These are phyloP conservation scores for Oryza australiensis DNA, from an alignment of 176 grass and related monocot species.

Conservation along the genomic window DNA sequence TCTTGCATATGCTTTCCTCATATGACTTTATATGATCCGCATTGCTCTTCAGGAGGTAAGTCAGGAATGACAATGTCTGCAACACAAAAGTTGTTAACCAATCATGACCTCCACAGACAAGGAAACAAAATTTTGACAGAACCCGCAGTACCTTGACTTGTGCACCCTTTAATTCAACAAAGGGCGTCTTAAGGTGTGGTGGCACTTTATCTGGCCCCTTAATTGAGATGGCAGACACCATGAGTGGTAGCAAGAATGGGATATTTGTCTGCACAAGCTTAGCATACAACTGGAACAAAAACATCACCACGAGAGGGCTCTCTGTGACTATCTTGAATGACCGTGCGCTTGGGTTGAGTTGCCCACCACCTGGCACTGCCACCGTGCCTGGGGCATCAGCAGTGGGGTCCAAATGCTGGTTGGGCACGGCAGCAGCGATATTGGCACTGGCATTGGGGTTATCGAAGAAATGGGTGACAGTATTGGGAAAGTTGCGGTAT, in stretches of 20 bases:
- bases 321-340: conserved; percentile 98
- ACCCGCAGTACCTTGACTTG: conserved; percentile 79
- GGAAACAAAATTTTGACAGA: conserved; percentile 12
- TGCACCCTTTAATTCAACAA: conserved; percentile 90
- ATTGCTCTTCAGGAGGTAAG: conserved; percentile 94
- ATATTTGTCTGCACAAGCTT: conserved; percentile 99
- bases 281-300: conserved; percentile 92
- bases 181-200: conserved; percentile 71
- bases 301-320: conserved; percentile 98
- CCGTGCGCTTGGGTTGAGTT: conserved; percentile 83
- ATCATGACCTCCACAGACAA: conserved; percentile 18
- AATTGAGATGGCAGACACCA: conserved; percentile 87
- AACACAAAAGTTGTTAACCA: conserved; percentile 40
- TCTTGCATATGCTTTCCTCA: conserved; percentile 99
- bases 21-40: conserved; percentile 89
- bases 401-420: conserved; percentile 49
- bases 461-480: conserved; percentile 78
- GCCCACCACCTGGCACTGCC: conserved; percentile 50
- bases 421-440: conserved; percentile 28
- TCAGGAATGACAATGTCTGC: conserved; percentile 93
- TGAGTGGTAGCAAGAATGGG: conserved; percentile 76
- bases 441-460: conserved; percentile 50
- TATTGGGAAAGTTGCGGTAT: conserved; percentile 76
- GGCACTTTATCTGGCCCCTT: conserved; percentile 81
- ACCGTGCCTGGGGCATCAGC: conserved; percentile 46